Base-by-base conservation (phyloP, 352 stramenopile genomes). In the Phytophthora melonis region DNA sequence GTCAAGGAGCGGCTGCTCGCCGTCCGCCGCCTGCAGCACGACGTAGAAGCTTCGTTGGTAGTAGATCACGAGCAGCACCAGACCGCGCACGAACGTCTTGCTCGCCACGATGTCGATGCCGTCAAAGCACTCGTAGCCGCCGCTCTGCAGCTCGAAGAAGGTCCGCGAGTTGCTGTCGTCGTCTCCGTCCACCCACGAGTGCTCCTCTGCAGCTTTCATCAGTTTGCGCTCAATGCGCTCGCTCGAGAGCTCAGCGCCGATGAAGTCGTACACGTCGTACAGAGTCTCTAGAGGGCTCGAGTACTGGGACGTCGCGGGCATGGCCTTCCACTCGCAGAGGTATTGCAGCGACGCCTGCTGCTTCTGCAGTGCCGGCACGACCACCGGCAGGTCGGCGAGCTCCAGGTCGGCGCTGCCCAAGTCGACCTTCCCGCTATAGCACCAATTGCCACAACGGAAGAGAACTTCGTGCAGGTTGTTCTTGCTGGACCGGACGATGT, bases 401-500 rank as follows among this genome's bases (percentile, higher is more conserved):
- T 94, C 92, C 19, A 98, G 73, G 3, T 82, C 78, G 23, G 90
- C 62, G 67, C 81, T 84, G 25, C 94, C 87, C 49, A 98, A 67
- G 72, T 97, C 90, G 16, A 99, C 89, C 70, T 93, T 93, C 32
- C 95, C 95, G 52, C 80, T 88, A 81, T 98, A 99, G 82, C 96
- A 99, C 92, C 92, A 98, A 79, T 98, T 98, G 41, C 96, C 96
- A 70, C 95, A 99, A 50, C 93, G 87, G 74, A 98, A 98, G 62
- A 98, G 87, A 60, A 98, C 93, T 54, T 98, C 84, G 66, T 96
- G 88, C 58, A 96, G 81, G 53, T 83, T 86, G 58, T 68, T 86
- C 13, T 82, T 81, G 68, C 84, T 88, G 34, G 86, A 88, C 25
- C 88, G 84, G 49, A 98, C 88, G 60, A 98, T 86, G 79, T 98